Evolutionary conservation across 2,329 filamentous ascomycete species (phyloP).

Genomic region (Leptographium flavum): DNA sequence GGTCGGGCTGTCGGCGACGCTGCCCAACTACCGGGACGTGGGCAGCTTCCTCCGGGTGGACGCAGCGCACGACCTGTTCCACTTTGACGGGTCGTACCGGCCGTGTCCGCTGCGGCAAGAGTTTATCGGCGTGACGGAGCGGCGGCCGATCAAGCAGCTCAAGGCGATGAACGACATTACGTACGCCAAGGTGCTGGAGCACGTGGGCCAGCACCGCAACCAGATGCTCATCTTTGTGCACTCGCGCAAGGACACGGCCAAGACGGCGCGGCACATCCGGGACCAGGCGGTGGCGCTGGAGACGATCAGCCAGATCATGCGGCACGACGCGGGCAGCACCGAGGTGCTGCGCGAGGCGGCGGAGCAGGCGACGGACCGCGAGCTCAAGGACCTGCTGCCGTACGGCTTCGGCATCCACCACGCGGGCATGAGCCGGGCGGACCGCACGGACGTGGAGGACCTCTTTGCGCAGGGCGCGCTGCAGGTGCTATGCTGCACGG

Average conservation of each 20-base stretch:
- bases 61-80: constrained; percentile 71
- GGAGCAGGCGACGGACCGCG: constrained; percentile 66
- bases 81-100: constrained; percentile 88
- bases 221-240: constrained; percentile 99
- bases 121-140: constrained; percentile 93
- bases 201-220: constrained; percentile 82
- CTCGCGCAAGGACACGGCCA: constrained; percentile 93
- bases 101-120: constrained; percentile 93
- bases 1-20: constrained; percentile 81
- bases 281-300: constrained; percentile 97
- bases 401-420: constrained; percentile 98
- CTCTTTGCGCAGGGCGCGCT: constrained; percentile 84
- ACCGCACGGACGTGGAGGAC: constrained; percentile 89
- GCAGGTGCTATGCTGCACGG: constrained; percentile 91
- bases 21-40: constrained; percentile 94
- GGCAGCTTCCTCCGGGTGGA: constrained; percentile 91
- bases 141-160: constrained; percentile 95
- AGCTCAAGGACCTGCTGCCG: constrained; percentile 85
- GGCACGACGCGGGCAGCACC: constrained; percentile 79
- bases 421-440: constrained; percentile 90
- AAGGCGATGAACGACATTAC: constrained; percentile 99
- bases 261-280: constrained; percentile 89
- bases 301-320: constrained; percentile 89
- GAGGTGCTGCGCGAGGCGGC: constrained; percentile 80
- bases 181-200: constrained; percentile 93